Percentiles rank a stretch among this genome's conserved stretches.
These are phyloP conservation scores for Pseudocercospora crystallina DNA, from an alignment of 2,329 filamentous ascomycete species.

Conservation along the genomic window DNA sequence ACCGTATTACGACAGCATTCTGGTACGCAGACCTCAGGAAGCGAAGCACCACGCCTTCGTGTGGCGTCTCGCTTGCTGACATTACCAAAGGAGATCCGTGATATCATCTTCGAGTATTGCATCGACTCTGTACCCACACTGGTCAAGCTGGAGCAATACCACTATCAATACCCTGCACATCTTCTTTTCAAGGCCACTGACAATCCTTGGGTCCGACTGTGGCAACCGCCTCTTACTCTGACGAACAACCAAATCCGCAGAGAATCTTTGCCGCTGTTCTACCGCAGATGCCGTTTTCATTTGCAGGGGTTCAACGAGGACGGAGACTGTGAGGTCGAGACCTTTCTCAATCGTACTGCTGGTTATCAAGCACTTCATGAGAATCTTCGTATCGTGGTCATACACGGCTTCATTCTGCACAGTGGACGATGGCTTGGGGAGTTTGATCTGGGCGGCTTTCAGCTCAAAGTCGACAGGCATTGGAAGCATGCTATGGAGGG, in stretches of 20 bases:
- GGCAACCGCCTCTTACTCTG: slow-evolving; percentile 9
- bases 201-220: neutral
- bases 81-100: slow-evolving; percentile 11
- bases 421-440: slow-evolving; percentile 14
- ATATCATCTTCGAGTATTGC: slow-evolving; percentile 9
- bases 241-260: slow-evolving; percentile 4
- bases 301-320: slow-evolving; percentile 17
- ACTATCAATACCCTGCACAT: slow-evolving; percentile 4
- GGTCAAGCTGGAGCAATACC: slow-evolving; percentile 16
- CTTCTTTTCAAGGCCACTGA: no score
- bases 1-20: no score
- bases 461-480: slow-evolving; percentile 13
- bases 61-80: neutral
- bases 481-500: slow-evolving; percentile 18
- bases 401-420: slow-evolving; percentile 14
- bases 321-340: slow-evolving; percentile 12
- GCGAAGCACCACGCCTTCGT: no score
- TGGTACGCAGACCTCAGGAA: no score
- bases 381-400: slow-evolving; percentile 15
- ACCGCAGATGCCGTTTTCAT: slow-evolving; percentile 15
- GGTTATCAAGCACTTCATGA: slow-evolving; percentile 12
- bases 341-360: slow-evolving; percentile 10
- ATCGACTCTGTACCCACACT: slow-evolving; percentile 15
- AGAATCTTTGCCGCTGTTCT: slow-evolving; percentile 12
- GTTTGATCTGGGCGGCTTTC: slow-evolving; percentile 12